These are phyloP conservation scores for Saccharomycopsis sp. DNA, from an alignment of 805 yeast species.

Conservation along the genomic window DNA sequence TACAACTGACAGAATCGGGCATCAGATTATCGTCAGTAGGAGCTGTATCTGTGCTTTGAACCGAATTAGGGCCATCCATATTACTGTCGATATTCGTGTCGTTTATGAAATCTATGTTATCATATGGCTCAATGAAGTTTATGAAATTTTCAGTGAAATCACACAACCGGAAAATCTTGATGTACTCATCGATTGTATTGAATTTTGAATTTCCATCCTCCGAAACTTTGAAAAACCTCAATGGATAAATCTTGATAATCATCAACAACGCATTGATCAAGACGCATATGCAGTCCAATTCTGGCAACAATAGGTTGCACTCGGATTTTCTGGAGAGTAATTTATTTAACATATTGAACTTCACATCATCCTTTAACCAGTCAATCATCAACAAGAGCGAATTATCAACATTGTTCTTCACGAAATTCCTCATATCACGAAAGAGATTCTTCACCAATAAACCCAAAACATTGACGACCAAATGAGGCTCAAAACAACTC, in stretches of 20 bases:
- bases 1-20: conserved; percentile 9
- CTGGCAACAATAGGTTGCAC: background rate
- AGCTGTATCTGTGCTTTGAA: background rate
- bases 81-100: too few species aligned
- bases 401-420: background rate
- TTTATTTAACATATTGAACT: conserved; percentile 4
- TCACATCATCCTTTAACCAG: conserved; percentile 2
- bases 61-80: too few species aligned
- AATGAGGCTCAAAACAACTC: conserved; percentile 4
- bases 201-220: background rate
- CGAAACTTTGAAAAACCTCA: conserved; percentile 1
- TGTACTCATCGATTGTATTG: background rate
- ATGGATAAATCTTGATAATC: conserved; percentile 2
- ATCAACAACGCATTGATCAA: background rate
- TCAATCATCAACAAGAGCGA: background rate
- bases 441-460: background rate
- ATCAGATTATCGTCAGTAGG: too few species aligned
- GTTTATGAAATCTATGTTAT: background rate
- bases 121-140: conserved; percentile 3
- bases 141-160: background rate
- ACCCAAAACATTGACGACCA: background rate
- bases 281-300: background rate
- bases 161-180: background rate
- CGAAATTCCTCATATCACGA: background rate
- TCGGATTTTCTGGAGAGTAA: background rate